Evolutionary conservation across 2,329 filamentous ascomycete species (phyloP).

Genomic region (Paecilomyces formosus): DNA sequence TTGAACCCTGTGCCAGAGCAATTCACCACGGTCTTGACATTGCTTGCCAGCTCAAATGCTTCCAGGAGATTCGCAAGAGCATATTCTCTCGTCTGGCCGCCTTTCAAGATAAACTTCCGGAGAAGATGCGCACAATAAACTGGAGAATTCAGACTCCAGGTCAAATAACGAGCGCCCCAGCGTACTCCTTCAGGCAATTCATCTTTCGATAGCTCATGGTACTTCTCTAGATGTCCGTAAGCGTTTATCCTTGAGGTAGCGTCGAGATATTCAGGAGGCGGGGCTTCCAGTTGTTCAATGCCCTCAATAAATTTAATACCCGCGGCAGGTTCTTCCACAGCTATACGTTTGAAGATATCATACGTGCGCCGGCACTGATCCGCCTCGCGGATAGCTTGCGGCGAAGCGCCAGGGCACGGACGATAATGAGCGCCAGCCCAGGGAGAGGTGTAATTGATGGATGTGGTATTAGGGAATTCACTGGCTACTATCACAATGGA

Average conservation of each 20-base stretch:
- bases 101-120: constrained; percentile 31
- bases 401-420: constrained; percentile 32
- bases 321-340: constrained; percentile 23
- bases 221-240: constrained; percentile 28
- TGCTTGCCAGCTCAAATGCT: constrained; percentile 27
- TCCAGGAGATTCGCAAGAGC: constrained; percentile 22
- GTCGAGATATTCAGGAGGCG: constrained; percentile 27
- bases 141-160: constrained; percentile 37
- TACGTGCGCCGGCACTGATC: constrained; percentile 32
- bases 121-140: constrained; percentile 37
- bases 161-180: constrained; percentile 35
- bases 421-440: constrained; percentile 43
- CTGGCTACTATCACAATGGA: constrained; percentile 33
- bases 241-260: constrained; percentile 11
- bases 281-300: constrained; percentile 35
- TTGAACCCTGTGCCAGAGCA: constrained; percentile 38
- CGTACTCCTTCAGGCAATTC: constrained; percentile 28
- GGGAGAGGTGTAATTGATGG: constrained; percentile 39
- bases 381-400: constrained; percentile 29
- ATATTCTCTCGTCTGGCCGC: constrained; percentile 24
- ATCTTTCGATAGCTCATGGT: constrained; percentile 18
- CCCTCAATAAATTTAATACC: constrained; percentile 32
- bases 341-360: constrained; percentile 28
- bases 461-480: constrained; percentile 32
- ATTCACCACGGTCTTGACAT: constrained; percentile 35